Conservation (phyloP, 345 rosid genomes). For the Heritiera fomes region DNA sequence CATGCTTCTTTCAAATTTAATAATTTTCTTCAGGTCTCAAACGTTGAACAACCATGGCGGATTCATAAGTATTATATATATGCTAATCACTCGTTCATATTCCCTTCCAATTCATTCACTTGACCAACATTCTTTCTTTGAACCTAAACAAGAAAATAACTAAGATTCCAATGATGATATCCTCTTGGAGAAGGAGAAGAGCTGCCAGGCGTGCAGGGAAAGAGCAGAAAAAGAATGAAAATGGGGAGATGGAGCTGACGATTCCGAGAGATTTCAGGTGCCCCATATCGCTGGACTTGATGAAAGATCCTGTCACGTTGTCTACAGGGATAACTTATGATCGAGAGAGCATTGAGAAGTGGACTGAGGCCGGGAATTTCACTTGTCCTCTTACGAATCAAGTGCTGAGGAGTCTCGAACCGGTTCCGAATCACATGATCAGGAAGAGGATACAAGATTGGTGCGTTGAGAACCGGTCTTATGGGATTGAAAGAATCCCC, state of each 20-base stretch:
- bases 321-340: slow-evolving; percentile 84
- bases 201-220: slow-evolving; percentile 41
- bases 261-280: slow-evolving; percentile 74
- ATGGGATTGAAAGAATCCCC: slow-evolving; percentile 72
- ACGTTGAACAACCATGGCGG: background rate
- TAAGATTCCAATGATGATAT: slow-evolving; percentile 37
- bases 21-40: background rate
- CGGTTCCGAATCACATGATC: slow-evolving; percentile 71
- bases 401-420: slow-evolving; percentile 52
- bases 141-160: background rate
- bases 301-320: slow-evolving; percentile 93
- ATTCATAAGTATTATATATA: too few relatives aligned
- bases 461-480: slow-evolving; percentile 63
- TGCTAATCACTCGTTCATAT: too few relatives aligned
- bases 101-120: background rate
- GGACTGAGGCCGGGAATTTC: slow-evolving; percentile 68
- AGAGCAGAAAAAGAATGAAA: slow-evolving; percentile 16
- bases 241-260: slow-evolving; percentile 37
- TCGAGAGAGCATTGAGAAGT: slow-evolving; percentile 71
- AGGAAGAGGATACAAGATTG: slow-evolving; percentile 75
- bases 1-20: background rate
- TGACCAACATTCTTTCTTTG: background rate
- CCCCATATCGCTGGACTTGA: slow-evolving; percentile 78
- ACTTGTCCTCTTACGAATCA: slow-evolving; percentile 75
- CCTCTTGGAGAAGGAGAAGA: slow-evolving; percentile 50